Base-by-base conservation (phyloP, 768 basidiomycete species). In the Pleurotus djamor region DNA sequence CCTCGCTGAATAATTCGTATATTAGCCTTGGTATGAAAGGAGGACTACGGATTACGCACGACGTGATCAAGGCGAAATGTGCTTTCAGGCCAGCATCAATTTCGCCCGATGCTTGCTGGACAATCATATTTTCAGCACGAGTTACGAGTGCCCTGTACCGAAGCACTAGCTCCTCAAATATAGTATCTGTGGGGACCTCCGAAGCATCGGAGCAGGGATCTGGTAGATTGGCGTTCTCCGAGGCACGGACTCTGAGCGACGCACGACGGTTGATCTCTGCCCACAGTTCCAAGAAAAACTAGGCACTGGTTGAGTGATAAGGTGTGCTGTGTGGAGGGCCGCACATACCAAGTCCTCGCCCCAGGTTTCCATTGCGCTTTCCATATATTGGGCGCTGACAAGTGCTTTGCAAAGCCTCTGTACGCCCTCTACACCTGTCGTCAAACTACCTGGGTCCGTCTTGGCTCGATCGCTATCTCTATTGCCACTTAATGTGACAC, bases 271-370 rank as follows among this genome's bases (percentile, higher is more conserved):
- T 84, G 64, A 95, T 91, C 65, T 93, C 92, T 10, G 83, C 74
- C 89, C 90, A 94, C 35, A 99, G 72, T 69, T 97, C 92, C 13
- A 99, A 76, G 78, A 96, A 98, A 74, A 94, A 95, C 95, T 97
- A 49, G 21, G 21, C 21, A 28, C 21, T 45, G n/a, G n/a, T 14
- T 47, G 45, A 12, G 17, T 17, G 45, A 12, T 47, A 12, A 47
- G n/a, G 10, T 47, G 2, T 14, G 45, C 10, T 17, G 7, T 8
- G 16, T 47, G 13, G 44, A 52, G 56, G 49, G 61, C 41, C 36
- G 48, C 54, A 50, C 37, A 55, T 32, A 97, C 96, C 69, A 91
- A 63, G 47, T 98, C 95, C 71, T 99, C 96, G 28, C 89, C 89
- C 96, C 96, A 98, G 4, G 70, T 72, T 54, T 85, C 82, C 80